Percentiles rank a stretch among this genome's conserved stretches.
phyloP scores from a whole-genome alignment of 1,284 basidiomycete genomes.

The Puccinia brachypodii region DNA sequence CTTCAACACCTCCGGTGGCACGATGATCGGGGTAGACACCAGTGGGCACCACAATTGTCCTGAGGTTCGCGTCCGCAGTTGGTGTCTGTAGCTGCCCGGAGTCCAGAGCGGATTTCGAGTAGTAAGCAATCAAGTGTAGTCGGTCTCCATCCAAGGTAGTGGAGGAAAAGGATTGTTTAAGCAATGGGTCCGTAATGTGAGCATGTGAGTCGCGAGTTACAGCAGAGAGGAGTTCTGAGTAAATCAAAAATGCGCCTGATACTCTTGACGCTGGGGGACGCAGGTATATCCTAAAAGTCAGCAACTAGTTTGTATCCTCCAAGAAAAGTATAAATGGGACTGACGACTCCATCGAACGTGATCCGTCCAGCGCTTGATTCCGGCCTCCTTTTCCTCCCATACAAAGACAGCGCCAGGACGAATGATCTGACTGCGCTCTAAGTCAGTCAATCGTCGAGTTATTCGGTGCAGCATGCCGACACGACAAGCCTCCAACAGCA shows the following conservation, averaged over 20 bases:
- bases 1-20: conserved; percentile 38
- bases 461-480: conserved; percentile 52
- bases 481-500: conserved; percentile 53
- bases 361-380: conserved; percentile 54
- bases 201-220: conserved; percentile 35
- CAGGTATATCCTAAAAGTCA: background rate
- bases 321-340: conserved; percentile 27
- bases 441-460: conserved; percentile 53
- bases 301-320: background rate
- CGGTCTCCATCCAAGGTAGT: conserved; percentile 51
- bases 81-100: conserved; percentile 49
- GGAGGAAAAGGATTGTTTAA: conserved; percentile 54
- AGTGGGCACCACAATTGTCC: conserved; percentile 50
- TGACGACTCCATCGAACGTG: conserved; percentile 55
- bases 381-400: conserved; percentile 54
- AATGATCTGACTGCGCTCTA: conserved; percentile 52
- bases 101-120: conserved; percentile 48
- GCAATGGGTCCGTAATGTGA: conserved; percentile 50
- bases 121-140: conserved; percentile 54
- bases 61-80: conserved; percentile 49
- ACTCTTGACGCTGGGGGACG: conserved; percentile 52
- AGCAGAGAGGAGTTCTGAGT: conserved; percentile 51
- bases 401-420: conserved; percentile 53
- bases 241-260: conserved; percentile 54
- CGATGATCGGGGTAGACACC: conserved; percentile 48